These are phyloP conservation scores for Aspergillus fijiensis DNA, from an alignment of 2,329 filamentous ascomycete species.

Conservation along the genomic window DNA sequence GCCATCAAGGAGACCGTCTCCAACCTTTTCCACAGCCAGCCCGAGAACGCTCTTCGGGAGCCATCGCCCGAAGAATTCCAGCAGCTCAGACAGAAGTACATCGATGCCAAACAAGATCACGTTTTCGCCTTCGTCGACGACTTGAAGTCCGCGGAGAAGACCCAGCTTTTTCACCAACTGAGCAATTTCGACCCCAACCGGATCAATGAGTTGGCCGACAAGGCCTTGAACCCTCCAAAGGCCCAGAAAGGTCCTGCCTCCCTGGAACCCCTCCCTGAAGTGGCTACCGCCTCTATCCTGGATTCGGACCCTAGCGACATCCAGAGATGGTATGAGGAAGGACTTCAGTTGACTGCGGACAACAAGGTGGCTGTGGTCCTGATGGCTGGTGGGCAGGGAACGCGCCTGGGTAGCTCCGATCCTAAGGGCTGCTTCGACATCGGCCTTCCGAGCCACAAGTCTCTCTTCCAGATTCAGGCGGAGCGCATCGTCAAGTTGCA, in stretches of 20 bases:
- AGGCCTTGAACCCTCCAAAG: slow-evolving; percentile 75
- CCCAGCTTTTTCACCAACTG: slow-evolving; percentile 76
- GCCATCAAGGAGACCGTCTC: slow-evolving; percentile 48
- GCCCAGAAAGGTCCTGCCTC: slow-evolving; percentile 50
- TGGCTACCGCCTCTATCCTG: slow-evolving; percentile 84
- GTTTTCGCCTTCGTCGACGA: slow-evolving; percentile 86
- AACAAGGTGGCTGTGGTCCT: slow-evolving; percentile 82
- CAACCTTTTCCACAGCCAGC: slow-evolving; percentile 46
- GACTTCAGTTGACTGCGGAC: slow-evolving; percentile 64
- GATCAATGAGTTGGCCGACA: slow-evolving; percentile 84
- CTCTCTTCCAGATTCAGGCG: slow-evolving; percentile 95
- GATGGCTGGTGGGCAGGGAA: slow-evolving; percentile 97
- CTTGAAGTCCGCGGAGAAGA: slow-evolving; percentile 71
- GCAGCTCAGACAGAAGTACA: slow-evolving; percentile 69
- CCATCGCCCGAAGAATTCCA: slow-evolving; percentile 66
- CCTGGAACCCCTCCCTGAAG: slow-evolving; percentile 84
- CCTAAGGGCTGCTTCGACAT: slow-evolving; percentile 99
- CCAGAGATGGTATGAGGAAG: slow-evolving; percentile 76
- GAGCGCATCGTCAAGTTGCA: slow-evolving; percentile 89
- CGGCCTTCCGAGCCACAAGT: slow-evolving; percentile 86
- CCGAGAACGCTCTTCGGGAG: slow-evolving; percentile 43
- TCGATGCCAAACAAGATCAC: slow-evolving; percentile 72
- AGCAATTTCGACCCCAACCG: slow-evolving; percentile 75
- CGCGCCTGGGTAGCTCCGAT: slow-evolving; percentile 86
- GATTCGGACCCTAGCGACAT: slow-evolving; percentile 80